Conservation (phyloP, 495 filamentous ascomycete genomes). For the Parmelia sp. region DNA sequence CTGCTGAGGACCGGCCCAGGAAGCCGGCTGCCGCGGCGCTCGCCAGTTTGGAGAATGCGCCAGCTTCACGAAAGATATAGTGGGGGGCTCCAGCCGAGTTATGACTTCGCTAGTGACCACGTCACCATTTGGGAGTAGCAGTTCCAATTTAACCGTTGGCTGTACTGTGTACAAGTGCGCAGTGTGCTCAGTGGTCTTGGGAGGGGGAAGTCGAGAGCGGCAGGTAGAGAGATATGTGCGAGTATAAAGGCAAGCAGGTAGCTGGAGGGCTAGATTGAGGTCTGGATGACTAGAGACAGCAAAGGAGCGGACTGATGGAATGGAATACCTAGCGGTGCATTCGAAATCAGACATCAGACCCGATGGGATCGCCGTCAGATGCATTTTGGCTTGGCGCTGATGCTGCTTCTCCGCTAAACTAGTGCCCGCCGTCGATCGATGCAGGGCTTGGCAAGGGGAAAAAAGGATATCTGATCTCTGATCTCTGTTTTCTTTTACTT, state of each 20-base stretch:
- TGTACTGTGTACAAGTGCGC: background rate
- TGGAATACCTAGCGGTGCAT: background rate
- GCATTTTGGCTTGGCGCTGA: background rate
- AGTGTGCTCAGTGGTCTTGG: background rate
- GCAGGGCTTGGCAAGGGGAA: background rate
- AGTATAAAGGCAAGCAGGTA: background rate
- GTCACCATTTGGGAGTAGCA: background rate
- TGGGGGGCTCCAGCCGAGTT: background rate
- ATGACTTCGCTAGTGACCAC: background rate
- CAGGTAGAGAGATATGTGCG: background rate
- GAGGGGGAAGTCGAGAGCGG: background rate
- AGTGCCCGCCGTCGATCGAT: background rate
- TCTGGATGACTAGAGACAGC: background rate
- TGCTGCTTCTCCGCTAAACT: background rate
- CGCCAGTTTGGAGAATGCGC: slow-evolving; percentile 41
- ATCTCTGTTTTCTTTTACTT: no score
- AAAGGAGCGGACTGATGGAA: background rate
- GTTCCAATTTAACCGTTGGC: no score
- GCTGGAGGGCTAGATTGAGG: background rate
- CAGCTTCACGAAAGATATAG: slow-evolving; percentile 15
- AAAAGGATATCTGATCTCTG: background rate
- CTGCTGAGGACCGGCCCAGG: slow-evolving; percentile 51
- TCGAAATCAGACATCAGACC: background rate
- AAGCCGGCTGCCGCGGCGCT: slow-evolving; percentile 51
- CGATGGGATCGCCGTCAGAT: background rate